Conservation (phyloP, 176 grass and related monocot species). For the Pharus latifolius region DNA sequence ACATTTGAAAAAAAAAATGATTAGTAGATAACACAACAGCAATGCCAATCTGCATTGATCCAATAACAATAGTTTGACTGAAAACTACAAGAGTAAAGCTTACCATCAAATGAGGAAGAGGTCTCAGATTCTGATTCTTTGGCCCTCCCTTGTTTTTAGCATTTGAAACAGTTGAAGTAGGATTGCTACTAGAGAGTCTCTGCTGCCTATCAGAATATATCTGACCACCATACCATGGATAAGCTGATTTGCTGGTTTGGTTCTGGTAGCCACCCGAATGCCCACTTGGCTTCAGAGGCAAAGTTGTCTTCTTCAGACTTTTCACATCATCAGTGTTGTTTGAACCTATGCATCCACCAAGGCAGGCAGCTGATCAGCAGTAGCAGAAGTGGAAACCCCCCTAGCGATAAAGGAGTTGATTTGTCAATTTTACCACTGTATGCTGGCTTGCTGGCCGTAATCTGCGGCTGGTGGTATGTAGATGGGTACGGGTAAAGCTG, state of each 20-base stretch:
- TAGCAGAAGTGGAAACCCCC: constrained; percentile 20
- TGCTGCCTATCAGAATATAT: constrained; percentile 20
- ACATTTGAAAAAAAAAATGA: background rate
- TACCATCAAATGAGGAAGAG: constrained; percentile 7
- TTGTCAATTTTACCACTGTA: constrained; percentile 27
- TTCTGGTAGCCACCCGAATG: constrained; percentile 30
- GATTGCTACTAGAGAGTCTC: constrained; percentile 18
- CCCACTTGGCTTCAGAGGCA: constrained; percentile 23
- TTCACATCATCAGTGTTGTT: constrained; percentile 14
- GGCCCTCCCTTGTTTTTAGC: constrained; percentile 26
- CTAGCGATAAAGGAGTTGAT: background rate
- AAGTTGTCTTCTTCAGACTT: constrained; percentile 15
- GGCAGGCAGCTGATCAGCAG: constrained; percentile 23
- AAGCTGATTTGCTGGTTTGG: constrained; percentile 13
- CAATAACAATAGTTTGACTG: background rate
- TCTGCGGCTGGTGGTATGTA: constrained; percentile 35
- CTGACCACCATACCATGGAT: constrained; percentile 21
- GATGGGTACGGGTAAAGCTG: constrained; percentile 46
- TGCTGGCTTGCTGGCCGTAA: constrained; percentile 13
- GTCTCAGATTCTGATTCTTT: constrained; percentile 16
- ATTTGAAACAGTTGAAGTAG: constrained; percentile 17
- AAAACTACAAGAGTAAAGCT: background rate
- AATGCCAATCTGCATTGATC: background rate
- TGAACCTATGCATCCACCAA: constrained; percentile 6
- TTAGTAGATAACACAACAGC: background rate